phyloP scores from a whole-genome alignment of 1,284 basidiomycete genomes.

The Psilocybe mexicana region DNA sequence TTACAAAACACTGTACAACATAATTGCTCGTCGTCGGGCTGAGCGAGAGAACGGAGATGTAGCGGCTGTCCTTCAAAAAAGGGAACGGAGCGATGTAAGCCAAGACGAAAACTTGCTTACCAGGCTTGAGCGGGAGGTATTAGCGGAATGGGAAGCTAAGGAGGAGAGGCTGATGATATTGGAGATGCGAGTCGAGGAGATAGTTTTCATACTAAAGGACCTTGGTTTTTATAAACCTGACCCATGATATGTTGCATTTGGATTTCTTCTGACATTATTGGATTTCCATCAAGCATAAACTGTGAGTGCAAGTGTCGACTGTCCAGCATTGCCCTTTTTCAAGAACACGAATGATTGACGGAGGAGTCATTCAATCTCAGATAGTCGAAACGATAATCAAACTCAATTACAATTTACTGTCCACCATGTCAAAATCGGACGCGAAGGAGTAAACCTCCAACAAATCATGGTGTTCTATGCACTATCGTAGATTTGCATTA shows the following conservation, averaged over 20 bases:
- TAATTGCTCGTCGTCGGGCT: slow-evolving; percentile 66
- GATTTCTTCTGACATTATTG: not conserved
- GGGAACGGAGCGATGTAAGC: slow-evolving; percentile 78
- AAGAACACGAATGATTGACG: too few species aligned
- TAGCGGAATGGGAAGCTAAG: slow-evolving; percentile 69
- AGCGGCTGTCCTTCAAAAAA: slow-evolving; percentile 74
- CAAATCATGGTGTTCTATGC: too few species aligned
- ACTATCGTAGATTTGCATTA: too few species aligned
- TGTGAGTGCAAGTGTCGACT: too few species aligned
- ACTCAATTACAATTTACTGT: too few species aligned
- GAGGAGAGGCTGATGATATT: slow-evolving; percentile 72
- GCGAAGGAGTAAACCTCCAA: too few species aligned
- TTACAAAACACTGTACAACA: slow-evolving; percentile 89
- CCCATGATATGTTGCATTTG: slow-evolving; percentile 16
- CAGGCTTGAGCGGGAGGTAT: slow-evolving; percentile 67
- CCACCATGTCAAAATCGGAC: too few species aligned
- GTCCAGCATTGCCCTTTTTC: too few species aligned
- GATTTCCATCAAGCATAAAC: too few species aligned
- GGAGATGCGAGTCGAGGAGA: slow-evolving; percentile 81
- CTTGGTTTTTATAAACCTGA: slow-evolving; percentile 35
- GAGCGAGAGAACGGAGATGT: slow-evolving; percentile 70
- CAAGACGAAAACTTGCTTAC: slow-evolving; percentile 69
- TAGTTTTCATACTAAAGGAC: slow-evolving; percentile 84
- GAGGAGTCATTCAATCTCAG: too few species aligned
- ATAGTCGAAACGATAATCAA: too few species aligned